A percentile compares a stretch with the other conserved stretches of the same genome.
phyloP scores from a whole-genome alignment of 108 stramenopile genomes.

The Nitzschia sp. region DNA sequence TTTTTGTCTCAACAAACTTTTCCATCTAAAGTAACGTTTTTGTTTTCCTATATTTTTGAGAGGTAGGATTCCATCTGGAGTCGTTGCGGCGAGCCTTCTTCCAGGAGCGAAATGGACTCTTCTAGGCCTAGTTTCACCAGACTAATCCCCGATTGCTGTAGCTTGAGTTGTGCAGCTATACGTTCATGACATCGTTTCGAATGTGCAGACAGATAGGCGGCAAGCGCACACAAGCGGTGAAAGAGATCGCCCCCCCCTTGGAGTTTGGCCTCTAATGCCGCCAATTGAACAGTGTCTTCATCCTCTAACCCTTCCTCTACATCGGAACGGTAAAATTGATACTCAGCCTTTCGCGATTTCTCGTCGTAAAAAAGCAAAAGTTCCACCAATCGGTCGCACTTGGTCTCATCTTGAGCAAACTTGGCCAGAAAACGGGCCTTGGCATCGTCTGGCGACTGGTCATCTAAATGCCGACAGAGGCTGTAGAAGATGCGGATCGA shows the following conservation, averaged over 20 bases:
- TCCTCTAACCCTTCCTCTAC: constrained; percentile 53
- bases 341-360: constrained; percentile 71
- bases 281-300: constrained; percentile 48
- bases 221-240: constrained; percentile 69
- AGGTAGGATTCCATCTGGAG: constrained; percentile 7
- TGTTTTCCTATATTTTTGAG: constrained; percentile 1
- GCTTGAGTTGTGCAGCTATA: constrained; percentile 52
- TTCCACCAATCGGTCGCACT: constrained; percentile 78
- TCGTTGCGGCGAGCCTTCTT: constrained; percentile 2
- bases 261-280: constrained; percentile 73
- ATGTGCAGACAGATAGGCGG: constrained; percentile 60
- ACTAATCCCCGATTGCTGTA: constrained; percentile 69
- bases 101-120: constrained; percentile 35
- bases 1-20: too few relatives aligned
- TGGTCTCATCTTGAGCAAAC: constrained; percentile 72
- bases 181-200: constrained; percentile 73
- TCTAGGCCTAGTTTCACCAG: constrained; percentile 38
- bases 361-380: constrained; percentile 70
- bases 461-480: constrained; percentile 58
- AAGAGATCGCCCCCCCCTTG: constrained; percentile 76
- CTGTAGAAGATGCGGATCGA: constrained; percentile 63
- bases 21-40: too few relatives aligned
- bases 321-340: constrained; percentile 61
- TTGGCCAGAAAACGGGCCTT: constrained; percentile 66
- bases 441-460: constrained; percentile 65